Conservation (phyloP, 2,329 filamentous ascomycete species). For the Cladorrhinum sp. region DNA sequence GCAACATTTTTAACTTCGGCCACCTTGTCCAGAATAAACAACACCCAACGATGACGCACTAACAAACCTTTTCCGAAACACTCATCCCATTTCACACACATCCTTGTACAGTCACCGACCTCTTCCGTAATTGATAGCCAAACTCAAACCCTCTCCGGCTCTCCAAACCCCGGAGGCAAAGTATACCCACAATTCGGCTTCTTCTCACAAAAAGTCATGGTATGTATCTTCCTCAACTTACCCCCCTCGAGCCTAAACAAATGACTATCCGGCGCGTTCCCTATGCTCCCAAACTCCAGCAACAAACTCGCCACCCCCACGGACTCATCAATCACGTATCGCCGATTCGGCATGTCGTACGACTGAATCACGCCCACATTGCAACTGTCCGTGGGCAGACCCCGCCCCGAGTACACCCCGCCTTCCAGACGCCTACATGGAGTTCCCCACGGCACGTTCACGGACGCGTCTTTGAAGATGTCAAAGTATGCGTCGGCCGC, state of each 20-base stretch:
- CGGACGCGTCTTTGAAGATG: slow-evolving; percentile 16
- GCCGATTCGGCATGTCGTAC: slow-evolving; percentile 14
- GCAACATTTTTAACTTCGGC: no score
- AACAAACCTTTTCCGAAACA: no score
- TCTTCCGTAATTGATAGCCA: no score
- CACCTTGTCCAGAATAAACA: no score
- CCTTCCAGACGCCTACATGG: slow-evolving; percentile 35
- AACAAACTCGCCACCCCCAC: slow-evolving; percentile 15
- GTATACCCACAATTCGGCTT: slow-evolving; percentile 13
- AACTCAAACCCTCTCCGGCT: background rate
- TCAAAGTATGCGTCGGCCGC: slow-evolving; percentile 17
- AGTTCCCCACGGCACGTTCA: slow-evolving; percentile 36
- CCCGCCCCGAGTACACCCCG: slow-evolving; percentile 31
- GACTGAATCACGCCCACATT: slow-evolving; percentile 24
- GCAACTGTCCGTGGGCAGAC: slow-evolving; percentile 29
- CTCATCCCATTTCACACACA: no score
- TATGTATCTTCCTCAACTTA: slow-evolving; percentile 15
- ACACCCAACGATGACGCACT: no score
- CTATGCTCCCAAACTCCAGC: slow-evolving; percentile 14
- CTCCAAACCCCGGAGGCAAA: background rate
- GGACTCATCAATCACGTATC: slow-evolving; percentile 17
- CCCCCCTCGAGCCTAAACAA: slow-evolving; percentile 14
- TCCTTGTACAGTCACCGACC: no score
- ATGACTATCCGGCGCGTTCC: slow-evolving; percentile 16
- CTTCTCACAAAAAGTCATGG: slow-evolving; percentile 15